phyloP scores from a whole-genome alignment of 139 green algal genomes.

The Micractinium conductrix region DNA sequence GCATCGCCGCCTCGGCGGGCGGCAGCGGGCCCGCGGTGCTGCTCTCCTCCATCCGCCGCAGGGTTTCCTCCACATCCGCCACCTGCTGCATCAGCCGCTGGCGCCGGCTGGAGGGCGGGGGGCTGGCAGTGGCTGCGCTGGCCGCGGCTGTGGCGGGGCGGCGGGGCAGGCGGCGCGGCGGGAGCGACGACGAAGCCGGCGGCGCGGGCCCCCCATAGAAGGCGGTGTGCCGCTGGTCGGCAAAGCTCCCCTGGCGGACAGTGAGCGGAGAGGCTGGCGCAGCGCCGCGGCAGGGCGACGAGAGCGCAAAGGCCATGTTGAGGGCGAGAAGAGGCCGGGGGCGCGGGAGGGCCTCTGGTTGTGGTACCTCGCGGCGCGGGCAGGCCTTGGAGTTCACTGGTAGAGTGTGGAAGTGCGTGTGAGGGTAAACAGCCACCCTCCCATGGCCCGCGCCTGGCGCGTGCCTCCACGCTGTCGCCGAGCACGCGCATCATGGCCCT shows the following conservation, averaged over 20 bases:
- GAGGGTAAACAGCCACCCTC: too few relatives aligned
- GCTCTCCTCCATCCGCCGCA: background rate
- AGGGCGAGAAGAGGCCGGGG: too few relatives aligned
- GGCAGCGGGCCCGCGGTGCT: conserved; percentile 6
- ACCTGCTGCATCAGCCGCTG: background rate
- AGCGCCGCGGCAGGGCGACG: too few relatives aligned
- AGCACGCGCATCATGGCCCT: too few relatives aligned
- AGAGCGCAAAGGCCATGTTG: too few relatives aligned
- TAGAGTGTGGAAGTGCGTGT: too few relatives aligned
- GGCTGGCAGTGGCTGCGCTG: background rate
- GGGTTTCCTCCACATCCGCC: background rate
- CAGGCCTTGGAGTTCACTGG: too few relatives aligned
- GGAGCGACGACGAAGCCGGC: background rate
- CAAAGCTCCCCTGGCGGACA: background rate
- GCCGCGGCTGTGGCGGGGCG: background rate
- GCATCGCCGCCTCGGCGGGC: background rate
- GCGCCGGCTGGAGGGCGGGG: background rate
- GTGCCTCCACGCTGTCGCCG: too few relatives aligned
- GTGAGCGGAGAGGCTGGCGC: too few relatives aligned
- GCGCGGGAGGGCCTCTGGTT: too few relatives aligned
- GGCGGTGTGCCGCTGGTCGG: background rate
- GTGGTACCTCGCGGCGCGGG: too few relatives aligned
- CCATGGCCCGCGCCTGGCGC: too few relatives aligned
- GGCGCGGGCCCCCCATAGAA: background rate
- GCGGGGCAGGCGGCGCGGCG: background rate